phyloP scores from a whole-genome alignment of 768 basidiomycete genomes.

The Dacryopinax primogenitus region DNA sequence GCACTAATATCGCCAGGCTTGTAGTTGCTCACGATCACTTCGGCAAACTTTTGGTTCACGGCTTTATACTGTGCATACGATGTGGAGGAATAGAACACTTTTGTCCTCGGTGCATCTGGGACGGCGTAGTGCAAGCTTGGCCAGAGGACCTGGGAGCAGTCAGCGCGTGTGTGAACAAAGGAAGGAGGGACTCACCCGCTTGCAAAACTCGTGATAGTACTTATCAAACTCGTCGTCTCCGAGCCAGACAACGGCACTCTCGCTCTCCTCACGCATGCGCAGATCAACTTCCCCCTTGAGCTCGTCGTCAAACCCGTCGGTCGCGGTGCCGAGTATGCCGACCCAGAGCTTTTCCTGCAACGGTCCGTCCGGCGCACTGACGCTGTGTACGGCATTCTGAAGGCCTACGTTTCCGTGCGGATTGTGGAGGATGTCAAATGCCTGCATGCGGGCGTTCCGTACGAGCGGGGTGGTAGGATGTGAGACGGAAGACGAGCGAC shows the following conservation, averaged over 20 bases:
- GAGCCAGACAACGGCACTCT: conserved; percentile 59
- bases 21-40: conserved; percentile 65
- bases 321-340: conserved; percentile 60
- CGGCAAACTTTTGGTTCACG: conserved; percentile 84
- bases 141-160: conserved; percentile 53
- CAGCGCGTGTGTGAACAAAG: no score
- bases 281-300: conserved; percentile 45
- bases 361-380: conserved; percentile 31
- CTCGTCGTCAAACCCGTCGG: conserved; percentile 48
- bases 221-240: conserved; percentile 50
- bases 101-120: conserved; percentile 77
- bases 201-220: conserved; percentile 78
- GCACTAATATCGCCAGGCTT: conserved; percentile 74
- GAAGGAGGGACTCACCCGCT: conserved; percentile 38
- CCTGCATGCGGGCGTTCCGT: neutral
- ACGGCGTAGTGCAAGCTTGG: conserved; percentile 76
- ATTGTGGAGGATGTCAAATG: conserved; percentile 28
- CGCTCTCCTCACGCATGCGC: conserved; percentile 31
- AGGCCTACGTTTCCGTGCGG: conserved; percentile 71
- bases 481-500: neutral
- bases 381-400: conserved; percentile 62
- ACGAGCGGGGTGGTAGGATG: conserved; percentile 6
- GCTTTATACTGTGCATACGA: conserved; percentile 75
- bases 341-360: conserved; percentile 47
- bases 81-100: conserved; percentile 61